Percentiles rank a stretch among this genome's conserved stretches.
phyloP scores from a whole-genome alignment of 768 basidiomycete species.

The Brasilioporus rufonigricans region DNA sequence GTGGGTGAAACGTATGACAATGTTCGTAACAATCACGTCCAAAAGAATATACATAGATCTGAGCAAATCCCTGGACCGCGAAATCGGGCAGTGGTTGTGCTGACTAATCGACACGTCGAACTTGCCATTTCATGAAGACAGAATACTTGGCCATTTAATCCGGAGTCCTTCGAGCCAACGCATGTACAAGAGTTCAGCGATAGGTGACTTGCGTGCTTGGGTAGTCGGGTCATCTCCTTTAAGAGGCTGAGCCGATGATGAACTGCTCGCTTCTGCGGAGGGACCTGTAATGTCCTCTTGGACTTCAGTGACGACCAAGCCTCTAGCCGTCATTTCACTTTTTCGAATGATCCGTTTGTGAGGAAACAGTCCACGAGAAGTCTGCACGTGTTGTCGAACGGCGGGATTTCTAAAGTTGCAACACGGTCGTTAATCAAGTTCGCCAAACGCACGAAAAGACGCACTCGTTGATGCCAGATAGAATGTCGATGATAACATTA shows the following conservation, averaged over 20 bases:
- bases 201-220: conserved; percentile 73
- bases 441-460: conserved; percentile 29
- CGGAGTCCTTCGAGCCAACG: conserved; percentile 93
- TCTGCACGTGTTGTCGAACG: conserved; percentile 82
- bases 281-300: conserved; percentile 65
- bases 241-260: conserved; percentile 27
- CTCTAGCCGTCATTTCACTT: conserved; percentile 83
- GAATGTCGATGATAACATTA: conserved; percentile 82
- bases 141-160: conserved; percentile 84
- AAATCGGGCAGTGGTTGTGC: not conserved
- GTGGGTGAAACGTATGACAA: not conserved
- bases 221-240: conserved; percentile 39
- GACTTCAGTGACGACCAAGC: conserved; percentile 80
- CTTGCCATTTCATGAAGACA: conserved; percentile 28
- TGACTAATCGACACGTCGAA: not conserved
- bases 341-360: conserved; percentile 75
- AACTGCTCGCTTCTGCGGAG: conserved; percentile 36
- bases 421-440: conserved; percentile 6
- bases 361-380: conserved; percentile 76
- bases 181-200: conserved; percentile 95
- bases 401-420: conserved; percentile 57
- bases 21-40: not conserved
- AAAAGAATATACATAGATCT: not conserved
- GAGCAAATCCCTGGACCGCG: not conserved
- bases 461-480: conserved; percentile 89